phyloP scores from a whole-genome alignment of 169 alveolate species.

The Cryptosporidium ubiquitum region DNA sequence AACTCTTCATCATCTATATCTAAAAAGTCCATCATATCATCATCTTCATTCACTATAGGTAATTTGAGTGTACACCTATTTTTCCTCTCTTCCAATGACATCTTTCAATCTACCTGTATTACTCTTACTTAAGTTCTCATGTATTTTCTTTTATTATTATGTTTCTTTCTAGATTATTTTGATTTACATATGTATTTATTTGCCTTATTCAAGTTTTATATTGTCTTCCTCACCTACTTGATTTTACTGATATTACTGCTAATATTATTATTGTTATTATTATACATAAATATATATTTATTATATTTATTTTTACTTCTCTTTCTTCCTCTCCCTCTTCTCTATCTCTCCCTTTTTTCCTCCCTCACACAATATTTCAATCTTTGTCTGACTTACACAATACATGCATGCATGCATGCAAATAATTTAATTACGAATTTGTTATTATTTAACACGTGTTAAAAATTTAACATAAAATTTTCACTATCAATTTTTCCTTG shows the following conservation, averaged over 20 bases:
- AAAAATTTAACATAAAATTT: background rate
- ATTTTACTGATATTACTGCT: too few relatives aligned
- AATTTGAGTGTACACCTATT: background rate
- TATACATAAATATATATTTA: too few relatives aligned
- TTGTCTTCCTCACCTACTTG: background rate
- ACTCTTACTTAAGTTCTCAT: background rate
- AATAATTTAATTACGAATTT: background rate
- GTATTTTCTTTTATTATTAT: background rate
- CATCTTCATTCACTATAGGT: slow-evolving; percentile 42
- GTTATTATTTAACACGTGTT: slow-evolving; percentile 19
- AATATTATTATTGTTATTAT: too few relatives aligned
- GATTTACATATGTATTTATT: background rate
- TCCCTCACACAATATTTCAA: slow-evolving; percentile 12
- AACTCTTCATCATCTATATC: slow-evolving; percentile 62
- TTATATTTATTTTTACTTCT: background rate
- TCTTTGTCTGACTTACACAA: slow-evolving; percentile 14
- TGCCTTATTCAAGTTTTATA: background rate
- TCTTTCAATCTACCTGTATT: background rate
- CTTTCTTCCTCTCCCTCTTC: background rate
- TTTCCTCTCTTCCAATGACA: slow-evolving; percentile 11
- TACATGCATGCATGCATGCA: slow-evolving; percentile 58
- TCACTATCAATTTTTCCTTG: background rate
- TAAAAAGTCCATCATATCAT: slow-evolving; percentile 39
- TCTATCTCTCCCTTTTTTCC: background rate
- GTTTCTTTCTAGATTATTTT: background rate